Conservation (phyloP, 495 filamentous ascomycete species). For the Neurospora sp. region DNA sequence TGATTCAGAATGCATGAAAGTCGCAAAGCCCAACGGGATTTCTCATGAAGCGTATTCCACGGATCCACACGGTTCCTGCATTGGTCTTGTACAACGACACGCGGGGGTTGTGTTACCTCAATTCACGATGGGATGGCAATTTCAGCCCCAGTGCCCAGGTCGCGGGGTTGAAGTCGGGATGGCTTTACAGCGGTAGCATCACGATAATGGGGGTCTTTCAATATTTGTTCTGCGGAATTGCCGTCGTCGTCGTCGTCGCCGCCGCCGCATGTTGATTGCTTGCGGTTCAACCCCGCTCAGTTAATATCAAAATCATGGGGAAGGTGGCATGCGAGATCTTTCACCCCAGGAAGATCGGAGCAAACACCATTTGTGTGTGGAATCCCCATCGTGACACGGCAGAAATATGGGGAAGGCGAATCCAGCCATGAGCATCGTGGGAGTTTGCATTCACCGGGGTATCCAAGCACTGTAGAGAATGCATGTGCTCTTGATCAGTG, state of each 20-base stretch:
- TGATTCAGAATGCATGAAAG: not conserved
- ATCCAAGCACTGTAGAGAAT: not conserved
- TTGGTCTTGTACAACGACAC: not conserved
- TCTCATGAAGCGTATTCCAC: not conserved
- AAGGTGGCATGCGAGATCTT: not conserved
- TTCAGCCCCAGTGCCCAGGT: not conserved
- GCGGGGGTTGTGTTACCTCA: not conserved
- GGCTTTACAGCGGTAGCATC: no score
- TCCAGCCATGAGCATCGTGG: not conserved
- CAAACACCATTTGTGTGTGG: not conserved
- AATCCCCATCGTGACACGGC: not conserved
- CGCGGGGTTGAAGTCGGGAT: not conserved
- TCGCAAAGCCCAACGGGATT: not conserved
- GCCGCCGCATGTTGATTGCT: not conserved
- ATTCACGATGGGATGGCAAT: not conserved
- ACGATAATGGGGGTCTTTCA: not conserved
- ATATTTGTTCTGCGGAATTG: not conserved
- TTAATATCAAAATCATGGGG: not conserved
- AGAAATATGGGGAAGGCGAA: not conserved
- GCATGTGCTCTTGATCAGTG: not conserved
- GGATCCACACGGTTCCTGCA: not conserved
- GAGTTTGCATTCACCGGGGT: not conserved
- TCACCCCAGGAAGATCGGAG: not conserved
- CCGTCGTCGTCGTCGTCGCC: not conserved
- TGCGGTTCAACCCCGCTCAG: not conserved